A percentile compares a stretch with the other conserved stretches of the same genome.
These are phyloP conservation scores for Pyrus betulifolia DNA, from an alignment of 306 rosid species.

Conservation along the genomic window DNA sequence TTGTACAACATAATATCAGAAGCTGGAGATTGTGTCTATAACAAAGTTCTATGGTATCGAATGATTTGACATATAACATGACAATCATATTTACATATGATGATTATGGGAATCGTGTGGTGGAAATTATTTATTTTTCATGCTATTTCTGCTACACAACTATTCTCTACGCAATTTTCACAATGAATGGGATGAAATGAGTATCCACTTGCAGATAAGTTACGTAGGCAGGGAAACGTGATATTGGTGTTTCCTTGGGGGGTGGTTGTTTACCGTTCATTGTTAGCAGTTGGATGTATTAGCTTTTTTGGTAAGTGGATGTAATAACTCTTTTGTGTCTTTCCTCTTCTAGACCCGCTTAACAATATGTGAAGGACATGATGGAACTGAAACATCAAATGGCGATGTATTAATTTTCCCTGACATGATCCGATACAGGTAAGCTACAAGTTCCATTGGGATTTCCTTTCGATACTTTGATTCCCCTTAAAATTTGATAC, in stretches of 20 bases:
- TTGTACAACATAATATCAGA: not conserved
- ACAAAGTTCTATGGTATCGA: not conserved
- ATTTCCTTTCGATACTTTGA: not conserved
- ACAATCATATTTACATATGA: not conserved
- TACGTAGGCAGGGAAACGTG: not conserved
- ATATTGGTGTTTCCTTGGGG: not conserved
- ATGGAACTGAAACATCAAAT: conserved; percentile 89
- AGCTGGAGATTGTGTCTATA: not conserved
- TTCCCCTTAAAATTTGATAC: not conserved
- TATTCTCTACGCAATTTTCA: not conserved
- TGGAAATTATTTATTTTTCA: not conserved
- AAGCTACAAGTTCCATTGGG: conserved; percentile 6
- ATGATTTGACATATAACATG: not conserved
- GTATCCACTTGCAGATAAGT: not conserved
- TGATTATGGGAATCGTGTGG: not conserved
- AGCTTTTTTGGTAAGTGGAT: not conserved
- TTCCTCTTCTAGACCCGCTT: conserved; percentile 55
- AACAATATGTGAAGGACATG: conserved; percentile 91
- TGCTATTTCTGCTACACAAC: not conserved
- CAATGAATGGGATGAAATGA: not conserved
- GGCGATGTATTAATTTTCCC: conserved; percentile 95
- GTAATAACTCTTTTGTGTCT: not conserved
- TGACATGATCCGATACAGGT: conserved; percentile 97
- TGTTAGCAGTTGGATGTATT: not conserved
- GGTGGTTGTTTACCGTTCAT: not conserved